These are phyloP conservation scores for Pseudofabraea citricarpa DNA, from an alignment of 2,329 filamentous ascomycete species.

Conservation along the genomic window DNA sequence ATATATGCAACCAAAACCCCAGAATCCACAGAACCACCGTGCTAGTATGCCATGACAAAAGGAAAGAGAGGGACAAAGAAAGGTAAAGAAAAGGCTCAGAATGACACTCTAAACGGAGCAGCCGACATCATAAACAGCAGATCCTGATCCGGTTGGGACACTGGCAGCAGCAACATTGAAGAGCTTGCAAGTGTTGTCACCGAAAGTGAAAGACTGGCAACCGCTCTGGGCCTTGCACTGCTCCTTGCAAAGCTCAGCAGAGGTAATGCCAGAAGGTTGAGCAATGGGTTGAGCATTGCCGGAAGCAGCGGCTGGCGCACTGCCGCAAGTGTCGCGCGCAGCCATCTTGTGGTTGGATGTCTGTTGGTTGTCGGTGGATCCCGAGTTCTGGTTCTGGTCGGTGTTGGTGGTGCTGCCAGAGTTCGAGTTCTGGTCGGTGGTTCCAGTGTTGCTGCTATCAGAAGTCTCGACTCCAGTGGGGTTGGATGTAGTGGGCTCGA, in stretches of 20 bases:
- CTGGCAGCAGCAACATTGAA: conserved; percentile 8
- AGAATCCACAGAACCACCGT: no score
- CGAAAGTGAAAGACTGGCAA: conserved; percentile 6
- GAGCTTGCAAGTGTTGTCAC: conserved; percentile 4
- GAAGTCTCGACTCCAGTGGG: neutral
- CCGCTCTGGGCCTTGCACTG: conserved; percentile 4
- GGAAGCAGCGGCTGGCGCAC: conserved; percentile 1
- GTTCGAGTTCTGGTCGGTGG: conserved; percentile 5
- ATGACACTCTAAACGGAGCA: no score
- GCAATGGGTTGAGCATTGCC: conserved; percentile 3
- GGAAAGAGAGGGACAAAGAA: no score
- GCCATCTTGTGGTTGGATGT: neutral
- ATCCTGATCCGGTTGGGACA: conserved; percentile 7
- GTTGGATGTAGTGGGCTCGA: conserved; percentile 3
- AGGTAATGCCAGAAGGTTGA: conserved; percentile 1
- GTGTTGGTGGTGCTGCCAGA: conserved; percentile 1
- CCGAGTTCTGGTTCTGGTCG: neutral
- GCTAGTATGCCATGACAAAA: no score
- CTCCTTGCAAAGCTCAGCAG: conserved; percentile 3
- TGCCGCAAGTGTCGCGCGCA: conserved; percentile 3
- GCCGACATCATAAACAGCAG: conserved; percentile 11
- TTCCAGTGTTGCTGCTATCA: neutral
- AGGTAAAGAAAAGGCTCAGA: no score
- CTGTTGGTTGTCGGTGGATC: conserved; percentile 1
- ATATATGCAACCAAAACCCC: no score